Conservation (phyloP, 23 red algal species). For the Cyanidiococcus yangmingshanensis region DNA sequence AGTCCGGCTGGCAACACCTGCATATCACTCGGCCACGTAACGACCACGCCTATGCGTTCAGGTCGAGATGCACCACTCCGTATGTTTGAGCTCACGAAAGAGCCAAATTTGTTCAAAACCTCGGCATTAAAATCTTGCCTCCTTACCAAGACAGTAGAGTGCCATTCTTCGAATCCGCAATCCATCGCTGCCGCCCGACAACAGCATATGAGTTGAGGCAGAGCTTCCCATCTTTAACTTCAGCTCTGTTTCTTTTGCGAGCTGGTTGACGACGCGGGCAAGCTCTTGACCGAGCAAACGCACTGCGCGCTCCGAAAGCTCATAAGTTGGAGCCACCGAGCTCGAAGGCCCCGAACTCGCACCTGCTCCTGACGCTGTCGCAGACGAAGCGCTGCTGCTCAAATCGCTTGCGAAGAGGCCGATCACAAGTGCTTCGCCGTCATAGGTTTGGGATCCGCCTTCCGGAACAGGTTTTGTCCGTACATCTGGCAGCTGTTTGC, state of each 20-base stretch:
- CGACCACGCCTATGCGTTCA: constrained; percentile 28
- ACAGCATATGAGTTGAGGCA: background rate
- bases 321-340: background rate
- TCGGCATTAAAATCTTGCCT: constrained; percentile 27
- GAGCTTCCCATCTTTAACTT: background rate
- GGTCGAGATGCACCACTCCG: constrained; percentile 22
- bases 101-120: constrained; percentile 18
- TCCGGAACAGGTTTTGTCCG: background rate
- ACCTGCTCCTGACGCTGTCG: background rate
- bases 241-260: background rate
- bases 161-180: constrained; percentile 26
- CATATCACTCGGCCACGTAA: constrained; percentile 8
- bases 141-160: constrained; percentile 55
- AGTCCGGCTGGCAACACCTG: background rate
- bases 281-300: background rate
- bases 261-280: background rate
- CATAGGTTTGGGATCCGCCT: background rate
- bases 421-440: background rate
- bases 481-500: background rate
- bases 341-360: background rate
- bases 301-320: background rate
- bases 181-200: background rate
- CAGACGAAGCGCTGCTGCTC: background rate
- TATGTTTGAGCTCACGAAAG: constrained; percentile 41
- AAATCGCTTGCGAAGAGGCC: background rate